Conservation (phyloP, 805 yeast species). For the Metschnikowia vanudenii region DNA sequence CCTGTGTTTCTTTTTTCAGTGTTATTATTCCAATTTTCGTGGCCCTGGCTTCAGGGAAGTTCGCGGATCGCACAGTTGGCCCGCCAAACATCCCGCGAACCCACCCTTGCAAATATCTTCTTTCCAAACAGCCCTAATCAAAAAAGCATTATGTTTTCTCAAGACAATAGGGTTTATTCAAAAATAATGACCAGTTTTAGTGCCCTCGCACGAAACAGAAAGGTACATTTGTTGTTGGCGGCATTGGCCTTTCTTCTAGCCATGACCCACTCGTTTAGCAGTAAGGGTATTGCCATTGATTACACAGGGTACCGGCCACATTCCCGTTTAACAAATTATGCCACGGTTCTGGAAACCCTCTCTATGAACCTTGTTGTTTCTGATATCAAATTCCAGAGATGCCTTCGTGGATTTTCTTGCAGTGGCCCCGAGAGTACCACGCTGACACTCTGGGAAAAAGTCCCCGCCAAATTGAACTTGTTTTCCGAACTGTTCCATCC, state of each 20-base stretch:
- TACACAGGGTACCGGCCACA: conserved; percentile 1
- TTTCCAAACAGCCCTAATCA: not conserved
- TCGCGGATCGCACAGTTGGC: no score
- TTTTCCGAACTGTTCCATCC: conserved; percentile 10
- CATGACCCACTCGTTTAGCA: conserved; percentile 11
- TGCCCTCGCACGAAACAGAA: conserved; percentile 14
- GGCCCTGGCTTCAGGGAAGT: no score
- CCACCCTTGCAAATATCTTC: not conserved
- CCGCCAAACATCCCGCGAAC: no score
- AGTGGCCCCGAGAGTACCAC: conserved; percentile 3
- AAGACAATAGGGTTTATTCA: not conserved
- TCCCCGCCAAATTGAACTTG: conserved; percentile 17
- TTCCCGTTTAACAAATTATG: conserved; percentile 4
- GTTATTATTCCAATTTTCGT: no score
- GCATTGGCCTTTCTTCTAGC: conserved; percentile 9
- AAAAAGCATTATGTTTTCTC: not conserved
- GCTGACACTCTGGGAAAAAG: conserved; percentile 12
- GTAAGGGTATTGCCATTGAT: conserved; percentile 11
- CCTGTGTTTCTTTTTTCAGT: no score
- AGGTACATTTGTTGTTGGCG: conserved; percentile 12
- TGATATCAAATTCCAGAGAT: conserved; percentile 15
- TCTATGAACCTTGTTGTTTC: conserved; percentile 12
- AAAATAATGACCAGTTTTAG: conserved; percentile 2
- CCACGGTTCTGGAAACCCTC: conserved; percentile 16
- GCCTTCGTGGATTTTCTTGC: conserved; percentile 19